Evolutionary conservation across 1,284 basidiomycete species (phyloP), one percentile per base, ranked within the genome.

Genomic region (Heterobasidion annosum): DNA sequence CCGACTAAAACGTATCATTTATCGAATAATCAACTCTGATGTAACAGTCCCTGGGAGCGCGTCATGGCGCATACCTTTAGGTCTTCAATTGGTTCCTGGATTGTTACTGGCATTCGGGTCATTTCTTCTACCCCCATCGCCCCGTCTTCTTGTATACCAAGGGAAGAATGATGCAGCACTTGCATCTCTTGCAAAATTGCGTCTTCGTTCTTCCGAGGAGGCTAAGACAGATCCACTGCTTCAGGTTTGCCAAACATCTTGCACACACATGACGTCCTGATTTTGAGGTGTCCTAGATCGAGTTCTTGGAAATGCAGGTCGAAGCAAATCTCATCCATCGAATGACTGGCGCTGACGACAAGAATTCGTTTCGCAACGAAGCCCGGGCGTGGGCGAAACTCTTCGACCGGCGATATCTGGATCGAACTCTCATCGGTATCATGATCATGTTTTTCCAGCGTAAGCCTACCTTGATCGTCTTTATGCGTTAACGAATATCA

Each of bases 381-480:
- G 63, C 75, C 19, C 63, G 62, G 4, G 67, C 73, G 1, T 88
- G 87, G 86, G 68, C 62, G 7, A 70, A 71, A 15, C 70, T 89
- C 6, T 82, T 86, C 55, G 68, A 68, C 10, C 64, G 62, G 1
- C 76, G 75, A 54, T 83, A 83, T 62, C 66, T 76, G 16, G 70
- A 74, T 50, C 73, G 85, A 43, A 89, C 88, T 0, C 66, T 78
- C 64, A 77, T 90, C 50, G 88, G 86, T 1, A 70, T 88, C 8
- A 66, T 81, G 60, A 78, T 88, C 63, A 89, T 89, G 84, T 80
- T 87, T 54, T 90, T 89, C 61, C 88, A 90, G 69, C 88, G 87
- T 88, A 60, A 44, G 83, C 70, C 18, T 18, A 47, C 34, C 16
- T 8, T 3, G 8, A 25, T 50, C 13, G 18, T 48, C 10, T 46